These are phyloP conservation scores for Pharnaceum exiguum DNA, from an alignment of 148 eudicot genomes.

Conservation along the genomic window DNA sequence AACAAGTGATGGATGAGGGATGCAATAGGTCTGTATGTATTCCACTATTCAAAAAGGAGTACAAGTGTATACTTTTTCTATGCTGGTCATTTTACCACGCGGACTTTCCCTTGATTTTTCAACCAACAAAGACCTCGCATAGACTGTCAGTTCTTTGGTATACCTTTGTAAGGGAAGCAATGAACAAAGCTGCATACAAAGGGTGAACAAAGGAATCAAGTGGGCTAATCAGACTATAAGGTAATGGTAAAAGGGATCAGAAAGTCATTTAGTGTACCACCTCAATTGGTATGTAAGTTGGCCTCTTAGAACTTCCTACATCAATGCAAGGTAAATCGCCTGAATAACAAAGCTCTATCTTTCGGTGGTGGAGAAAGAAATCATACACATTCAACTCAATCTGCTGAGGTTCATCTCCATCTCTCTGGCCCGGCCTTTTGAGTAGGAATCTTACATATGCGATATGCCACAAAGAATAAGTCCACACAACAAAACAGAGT, in stretches of 20 bases:
- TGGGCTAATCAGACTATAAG: neutral
- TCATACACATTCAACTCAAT: conserved; percentile 49
- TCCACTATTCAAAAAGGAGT: too few relatives aligned
- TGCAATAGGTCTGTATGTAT: too few relatives aligned
- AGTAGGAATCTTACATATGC: conserved; percentile 30
- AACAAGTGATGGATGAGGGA: too few relatives aligned
- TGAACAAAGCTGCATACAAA: conserved; percentile 14
- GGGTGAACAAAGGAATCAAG: neutral
- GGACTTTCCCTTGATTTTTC: conserved; percentile 23
- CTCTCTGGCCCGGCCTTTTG: conserved; percentile 18
- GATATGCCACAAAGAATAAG: neutral
- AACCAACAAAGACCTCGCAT: conserved; percentile 5
- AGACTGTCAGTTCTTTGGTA: conserved; percentile 9
- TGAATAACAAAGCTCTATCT: conserved; percentile 38
- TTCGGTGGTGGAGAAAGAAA: conserved; percentile 40
- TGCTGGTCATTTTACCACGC: conserved; percentile 16
- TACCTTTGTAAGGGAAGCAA: conserved; percentile 19
- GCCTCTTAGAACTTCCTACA: conserved; percentile 68
- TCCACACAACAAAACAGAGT: conserved; percentile 11
- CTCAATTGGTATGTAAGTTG: conserved; percentile 64
- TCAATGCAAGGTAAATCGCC: conserved; percentile 59
- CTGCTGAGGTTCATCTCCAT: conserved; percentile 13
- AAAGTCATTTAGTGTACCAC: conserved; percentile 30
- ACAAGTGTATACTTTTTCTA: too few relatives aligned
- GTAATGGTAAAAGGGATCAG: neutral